Evolutionary conservation across 2,329 filamentous ascomycete species (phyloP).

Genomic region (Aspergillus hiratsukae): DNA sequence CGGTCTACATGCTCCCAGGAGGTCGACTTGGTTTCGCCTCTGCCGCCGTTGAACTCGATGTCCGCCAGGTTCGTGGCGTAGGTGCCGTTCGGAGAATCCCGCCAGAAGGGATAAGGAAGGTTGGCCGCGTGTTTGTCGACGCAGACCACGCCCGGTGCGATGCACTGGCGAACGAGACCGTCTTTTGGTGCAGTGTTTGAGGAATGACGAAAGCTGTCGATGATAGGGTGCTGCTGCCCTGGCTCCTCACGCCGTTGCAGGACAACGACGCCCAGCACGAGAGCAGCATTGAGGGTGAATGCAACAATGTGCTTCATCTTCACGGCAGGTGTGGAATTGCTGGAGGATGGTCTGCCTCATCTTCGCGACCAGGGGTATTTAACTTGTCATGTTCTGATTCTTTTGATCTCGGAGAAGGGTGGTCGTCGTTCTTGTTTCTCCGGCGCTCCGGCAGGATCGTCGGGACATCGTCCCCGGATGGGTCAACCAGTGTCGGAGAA

Average conservation of each 20-base stretch:
- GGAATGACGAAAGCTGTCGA: not conserved
- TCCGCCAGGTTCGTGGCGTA: not conserved
- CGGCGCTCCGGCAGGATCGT: no score
- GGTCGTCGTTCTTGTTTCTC: no score
- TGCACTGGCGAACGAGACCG: not conserved
- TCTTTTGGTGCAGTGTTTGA: not conserved
- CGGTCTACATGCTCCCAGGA: conserved; percentile 1
- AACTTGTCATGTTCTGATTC: not conserved
- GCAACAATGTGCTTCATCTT: not conserved
- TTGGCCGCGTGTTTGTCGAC: not conserved
- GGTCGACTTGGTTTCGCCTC: not conserved
- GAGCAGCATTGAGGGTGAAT: not conserved
- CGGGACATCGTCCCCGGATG: no score
- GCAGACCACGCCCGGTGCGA: not conserved
- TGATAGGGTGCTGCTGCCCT: not conserved
- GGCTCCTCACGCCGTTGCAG: not conserved
- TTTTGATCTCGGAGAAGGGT: not conserved
- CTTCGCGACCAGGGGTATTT: not conserved
- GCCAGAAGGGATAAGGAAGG: not conserved
- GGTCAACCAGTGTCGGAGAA: no score
- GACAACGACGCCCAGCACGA: not conserved
- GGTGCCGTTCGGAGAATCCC: not conserved
- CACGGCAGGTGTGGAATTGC: not conserved
- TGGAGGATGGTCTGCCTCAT: not conserved
- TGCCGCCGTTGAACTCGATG: not conserved